Evolutionary conservation across 768 basidiomycete genomes (phyloP).

Genomic region (Hemileccinum rubropunctum): DNA sequence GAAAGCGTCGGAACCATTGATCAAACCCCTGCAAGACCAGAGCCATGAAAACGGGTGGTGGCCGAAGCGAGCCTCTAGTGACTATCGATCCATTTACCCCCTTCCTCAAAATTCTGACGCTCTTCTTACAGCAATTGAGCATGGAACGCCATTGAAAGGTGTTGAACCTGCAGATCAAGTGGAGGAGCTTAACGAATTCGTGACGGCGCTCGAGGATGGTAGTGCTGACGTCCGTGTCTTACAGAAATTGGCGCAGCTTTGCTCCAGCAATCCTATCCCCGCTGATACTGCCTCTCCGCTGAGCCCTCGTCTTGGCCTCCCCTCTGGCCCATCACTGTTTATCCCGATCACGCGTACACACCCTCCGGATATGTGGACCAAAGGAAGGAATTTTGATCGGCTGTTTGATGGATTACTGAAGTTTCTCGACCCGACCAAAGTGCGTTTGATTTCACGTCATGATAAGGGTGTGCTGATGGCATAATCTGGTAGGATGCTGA

Average conservation of each 20-base stretch:
- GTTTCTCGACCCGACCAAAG: conserved; percentile 63
- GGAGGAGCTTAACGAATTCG: conserved; percentile 52
- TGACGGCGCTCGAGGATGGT: conserved; percentile 52
- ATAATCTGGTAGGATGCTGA: conserved; percentile 49
- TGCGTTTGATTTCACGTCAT: conserved; percentile 32
- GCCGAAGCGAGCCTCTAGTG: conserved; percentile 72
- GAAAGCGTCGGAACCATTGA: conserved; percentile 49
- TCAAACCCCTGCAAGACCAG: conserved; percentile 66
- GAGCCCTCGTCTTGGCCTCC: conserved; percentile 49
- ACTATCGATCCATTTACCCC: conserved; percentile 27
- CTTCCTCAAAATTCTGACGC: conserved; percentile 9
- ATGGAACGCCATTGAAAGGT: conserved; percentile 44
- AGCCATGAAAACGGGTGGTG: conserved; percentile 82
- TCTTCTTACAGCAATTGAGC: conserved; percentile 36
- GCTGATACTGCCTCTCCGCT: conserved; percentile 45
- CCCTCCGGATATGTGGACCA: conserved; percentile 67
- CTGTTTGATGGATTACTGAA: conserved; percentile 64
- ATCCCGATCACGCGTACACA: conserved; percentile 35
- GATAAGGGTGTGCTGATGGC: not conserved
- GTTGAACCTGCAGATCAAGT: conserved; percentile 38
- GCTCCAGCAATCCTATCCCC: conserved; percentile 53
- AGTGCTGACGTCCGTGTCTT: conserved; percentile 52
- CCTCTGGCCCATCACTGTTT: conserved; percentile 59
- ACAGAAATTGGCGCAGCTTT: conserved; percentile 64
- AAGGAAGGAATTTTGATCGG: conserved; percentile 65